Base-by-base conservation (phyloP, 192 early-diverging fungal genomes). In the Linnemannia zychae region DNA sequence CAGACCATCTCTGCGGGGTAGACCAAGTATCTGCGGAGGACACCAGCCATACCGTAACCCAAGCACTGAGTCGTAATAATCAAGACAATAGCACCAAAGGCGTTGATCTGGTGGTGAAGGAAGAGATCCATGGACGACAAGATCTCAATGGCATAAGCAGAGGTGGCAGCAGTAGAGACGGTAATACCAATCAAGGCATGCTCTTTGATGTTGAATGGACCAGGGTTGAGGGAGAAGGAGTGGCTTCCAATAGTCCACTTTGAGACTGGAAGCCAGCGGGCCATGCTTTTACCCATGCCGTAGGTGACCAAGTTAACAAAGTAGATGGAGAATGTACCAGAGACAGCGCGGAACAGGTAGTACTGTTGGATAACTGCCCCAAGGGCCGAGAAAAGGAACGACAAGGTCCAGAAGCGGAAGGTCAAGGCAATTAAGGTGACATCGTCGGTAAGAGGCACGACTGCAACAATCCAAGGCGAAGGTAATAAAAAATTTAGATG, bases 1-100 rank as follows among this genome's bases (percentile, higher is more conserved):
- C 97, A 99, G 40, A 96, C 88, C 96, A 97, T 97, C 4, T 91
- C 89, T 1, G 94, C 85, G 20, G 96, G 96, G 75, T 95, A 92
- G 24, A 98, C 96, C 12, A 47, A 96, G 87, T 87, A 93, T 94
- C 46, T 92, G 66, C 97, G 94, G 31, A 93, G 87, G 7, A 96
- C 78, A 72, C 97, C 97, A 5, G 97, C 94, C 84, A 98, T 82
- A 66, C 90, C 91, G 52, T 89, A 92, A 36, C 91, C 90, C 11
- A 91, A 33, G 44, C 88, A 71, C 75, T 88, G 88, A 2, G 96
- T 96, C 0, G 95, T 94, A 71, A 95, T 57, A 22, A 94, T 74
- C 18, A 95, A 57, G 17, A 82, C 11, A 11, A 87, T 16, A 16
- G 48, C 60, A 17, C 76, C 86, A 11, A 78, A n/a, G 60, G 75